These are phyloP conservation scores for Aspergillus jensenii DNA, from an alignment of 2,329 filamentous ascomycete species.

Conservation along the genomic window DNA sequence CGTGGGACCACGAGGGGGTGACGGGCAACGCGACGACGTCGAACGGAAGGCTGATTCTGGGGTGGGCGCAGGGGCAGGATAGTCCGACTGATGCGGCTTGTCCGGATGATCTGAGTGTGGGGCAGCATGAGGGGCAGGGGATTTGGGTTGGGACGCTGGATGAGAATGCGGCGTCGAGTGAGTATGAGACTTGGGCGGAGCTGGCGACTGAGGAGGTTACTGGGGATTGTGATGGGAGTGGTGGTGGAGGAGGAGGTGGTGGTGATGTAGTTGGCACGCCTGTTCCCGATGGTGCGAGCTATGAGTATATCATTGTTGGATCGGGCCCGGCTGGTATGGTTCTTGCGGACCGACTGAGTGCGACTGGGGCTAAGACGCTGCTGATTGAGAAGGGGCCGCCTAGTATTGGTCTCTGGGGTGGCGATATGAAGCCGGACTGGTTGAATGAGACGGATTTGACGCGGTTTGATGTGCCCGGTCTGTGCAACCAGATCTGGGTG, in stretches of 20 bases:
- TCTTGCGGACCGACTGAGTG: constrained; percentile 59
- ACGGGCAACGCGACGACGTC: constrained; percentile 48
- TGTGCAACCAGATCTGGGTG: constrained; percentile 67
- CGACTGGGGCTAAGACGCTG: constrained; percentile 64
- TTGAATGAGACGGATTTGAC: constrained; percentile 53
- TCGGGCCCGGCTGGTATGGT: constrained; percentile 55
- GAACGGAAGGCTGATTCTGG: constrained; percentile 49
- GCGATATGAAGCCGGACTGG: constrained; percentile 62
- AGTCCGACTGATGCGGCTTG: constrained; percentile 43
- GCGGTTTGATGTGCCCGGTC: constrained; percentile 26
- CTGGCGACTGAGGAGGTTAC: constrained; percentile 25
- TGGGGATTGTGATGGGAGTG: constrained; percentile 10
- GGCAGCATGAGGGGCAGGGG: constrained; percentile 57
- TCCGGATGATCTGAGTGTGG: constrained; percentile 47
- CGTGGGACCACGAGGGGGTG: constrained; percentile 53
- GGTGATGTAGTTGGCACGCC: constrained; percentile 1
- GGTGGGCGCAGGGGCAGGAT: constrained; percentile 55
- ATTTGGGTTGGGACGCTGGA: constrained; percentile 53
- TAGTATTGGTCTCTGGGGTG: constrained; percentile 65
- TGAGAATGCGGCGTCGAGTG: constrained; percentile 43
- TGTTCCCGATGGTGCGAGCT: constrained; percentile 12
- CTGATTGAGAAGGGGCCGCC: constrained; percentile 62
- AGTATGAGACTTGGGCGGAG: constrained; percentile 33
- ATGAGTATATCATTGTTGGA: constrained; percentile 49
- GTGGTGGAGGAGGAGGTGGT: background rate